Base-by-base conservation (phyloP, 352 stramenopile species). In the Phytopythium litorale region DNA sequence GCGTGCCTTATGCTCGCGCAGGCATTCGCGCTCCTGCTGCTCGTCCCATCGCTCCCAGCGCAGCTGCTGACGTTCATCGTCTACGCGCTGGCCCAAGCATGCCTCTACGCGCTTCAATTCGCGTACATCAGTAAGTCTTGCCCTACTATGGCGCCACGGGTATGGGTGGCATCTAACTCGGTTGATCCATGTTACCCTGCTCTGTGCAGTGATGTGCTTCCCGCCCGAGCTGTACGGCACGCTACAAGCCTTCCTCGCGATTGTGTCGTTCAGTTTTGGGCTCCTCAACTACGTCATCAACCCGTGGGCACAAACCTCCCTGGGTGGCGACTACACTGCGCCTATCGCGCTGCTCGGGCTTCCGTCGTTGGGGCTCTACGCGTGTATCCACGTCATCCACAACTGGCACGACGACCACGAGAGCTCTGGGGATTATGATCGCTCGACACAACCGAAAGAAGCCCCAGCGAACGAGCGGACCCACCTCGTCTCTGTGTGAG, bases 91-190 rank as follows among this genome's bases (percentile, higher is more conserved):
- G 84, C 84, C 0, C 84, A 94, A 60, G 81, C 80, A 2, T 89
- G 77, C 58, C 56, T 93, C 13, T 93, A 93, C 55, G 77, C 81
- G 18, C 72, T 93, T n/a, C 84, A 93, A 50, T 93, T 94, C 60
- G 85, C 84, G 25, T 94, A 92, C 56, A 92, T 92, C 65, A 92
- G 84, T 92, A 66, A 69, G 82, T 81, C 0, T 52, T 46, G 38
- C 43, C 1, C 58, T 56, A 11, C 11, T 25, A 9, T 32, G 30
- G 33, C 43, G 32, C 28, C 40, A n/a, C 35, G 37, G 45, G 11
- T 28, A 19, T 7, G 25, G 12, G 48, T 46, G 25, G 32, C 63
- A 40, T 18, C 66, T 32, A 68, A 35, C 19, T 38, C 4, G 35
- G 8, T 46, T 15, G 21, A 49, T 9, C 1, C 42, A 15, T 56